Percentiles rank a stretch among this genome's conserved stretches.
Evolutionary conservation across 2,329 filamentous ascomycete genomes (phyloP).

Genomic region (Sarocladiaceae sp.): DNA sequence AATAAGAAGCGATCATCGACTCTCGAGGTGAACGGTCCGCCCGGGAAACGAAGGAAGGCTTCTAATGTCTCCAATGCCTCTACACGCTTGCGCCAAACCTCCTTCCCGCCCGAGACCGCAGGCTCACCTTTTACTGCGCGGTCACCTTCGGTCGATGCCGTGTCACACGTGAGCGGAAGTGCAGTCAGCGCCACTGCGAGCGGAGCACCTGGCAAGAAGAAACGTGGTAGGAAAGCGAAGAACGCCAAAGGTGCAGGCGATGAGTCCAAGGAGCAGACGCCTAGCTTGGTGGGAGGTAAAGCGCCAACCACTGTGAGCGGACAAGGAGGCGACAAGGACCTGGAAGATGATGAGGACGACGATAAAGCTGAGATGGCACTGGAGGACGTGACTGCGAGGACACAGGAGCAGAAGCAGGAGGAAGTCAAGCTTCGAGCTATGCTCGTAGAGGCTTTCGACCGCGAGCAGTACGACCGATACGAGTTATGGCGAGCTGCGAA

Average conservation of each 20-base stretch:
- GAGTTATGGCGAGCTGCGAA: slow-evolving; percentile 68
- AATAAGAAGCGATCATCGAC: slow-evolving; percentile 58
- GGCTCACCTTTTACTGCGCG: slow-evolving; percentile 49
- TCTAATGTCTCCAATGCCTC: slow-evolving; percentile 57
- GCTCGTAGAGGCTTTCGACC: slow-evolving; percentile 60
- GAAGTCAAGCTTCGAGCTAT: slow-evolving; percentile 54
- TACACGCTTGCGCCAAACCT: slow-evolving; percentile 75
- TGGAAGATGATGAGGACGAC: slow-evolving; percentile 53
- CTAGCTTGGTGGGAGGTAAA: slow-evolving; percentile 37
- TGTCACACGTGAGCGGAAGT: slow-evolving; percentile 58
- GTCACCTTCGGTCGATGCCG: slow-evolving; percentile 61
- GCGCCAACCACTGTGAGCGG: slow-evolving; percentile 41
- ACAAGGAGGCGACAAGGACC: slow-evolving; percentile 39
- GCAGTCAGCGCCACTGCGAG: slow-evolving; percentile 42
- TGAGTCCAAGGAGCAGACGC: slow-evolving; percentile 35
- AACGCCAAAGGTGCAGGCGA: slow-evolving; percentile 35
- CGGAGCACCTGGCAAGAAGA: slow-evolving; percentile 45
- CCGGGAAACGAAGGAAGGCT: slow-evolving; percentile 66
- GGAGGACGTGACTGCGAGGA: slow-evolving; percentile 55
- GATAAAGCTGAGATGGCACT: slow-evolving; percentile 52
- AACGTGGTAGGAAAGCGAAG: slow-evolving; percentile 60
- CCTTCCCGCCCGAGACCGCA: slow-evolving; percentile 62
- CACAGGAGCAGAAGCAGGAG: slow-evolving; percentile 64
- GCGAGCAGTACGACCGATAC: slow-evolving; percentile 65
- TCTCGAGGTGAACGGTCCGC: slow-evolving; percentile 47